Base-by-base conservation (phyloP, 2,329 filamentous ascomycete species). In the Rhynchosporium agropyri region DNA sequence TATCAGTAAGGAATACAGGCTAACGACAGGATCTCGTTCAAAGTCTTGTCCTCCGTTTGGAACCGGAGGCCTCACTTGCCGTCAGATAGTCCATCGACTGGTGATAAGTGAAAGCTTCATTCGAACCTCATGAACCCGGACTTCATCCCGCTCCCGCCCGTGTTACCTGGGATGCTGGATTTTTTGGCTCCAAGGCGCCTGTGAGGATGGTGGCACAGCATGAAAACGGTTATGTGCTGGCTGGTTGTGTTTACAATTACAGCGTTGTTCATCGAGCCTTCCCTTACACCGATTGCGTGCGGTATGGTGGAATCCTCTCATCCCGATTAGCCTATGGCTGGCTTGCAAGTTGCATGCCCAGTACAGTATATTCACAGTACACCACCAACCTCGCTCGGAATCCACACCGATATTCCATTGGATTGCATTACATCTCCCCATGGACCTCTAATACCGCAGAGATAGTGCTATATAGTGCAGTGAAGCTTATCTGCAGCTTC, bases 221-320 rank as follows among this genome's bases (percentile, higher is more conserved):
- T 38, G n/a, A 43, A 29, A 56, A 56, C 53, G 53, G 53, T 56
- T 56, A 43, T 56, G 20, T 56, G 53, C 6, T 43, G 13, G 33
- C 33, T 36, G 20, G 20, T 26, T 33, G 31, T 56, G 26, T 45
- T 20, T 26, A 43, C 53, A 36, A 31, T 43, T 55, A 26, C 26
- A 15, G 28, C 20, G 42, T 42, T 43, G n/a, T 43, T 26, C 29
- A n/a, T 28, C 20, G 36, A 43, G 40, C 38, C 40, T n/a, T 43
- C 20, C 28, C 12, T 31, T 31, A 20, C 40, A 56, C 38, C 38
- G 53, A 43, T 56, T 29, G 38, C 40, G 20, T 56, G 53, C 36
- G 20, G 53, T 56, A 9, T 56, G 36, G 29, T 42, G 40, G 33
- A 56, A 43, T 29, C 36, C 5, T 31, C 26, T 45, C 53, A 56